phyloP scores from a whole-genome alignment of 2,329 filamentous ascomycete genomes.

The Penicillium freii region DNA sequence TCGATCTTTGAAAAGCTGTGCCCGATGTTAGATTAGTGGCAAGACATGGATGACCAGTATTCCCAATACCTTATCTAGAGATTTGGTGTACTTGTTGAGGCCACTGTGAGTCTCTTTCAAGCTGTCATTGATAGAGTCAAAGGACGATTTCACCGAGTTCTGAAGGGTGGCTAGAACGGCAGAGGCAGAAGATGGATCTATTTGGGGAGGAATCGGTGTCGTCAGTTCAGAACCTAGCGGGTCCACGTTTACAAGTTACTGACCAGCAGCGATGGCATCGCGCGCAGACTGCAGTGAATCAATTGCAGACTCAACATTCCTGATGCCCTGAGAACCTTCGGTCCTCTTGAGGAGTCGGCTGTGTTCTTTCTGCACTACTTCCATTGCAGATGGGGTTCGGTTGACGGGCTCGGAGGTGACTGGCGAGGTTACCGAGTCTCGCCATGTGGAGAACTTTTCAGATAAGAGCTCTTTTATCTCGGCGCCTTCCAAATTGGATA shows the following conservation, averaged over 20 bases:
- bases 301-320: constrained; percentile 81
- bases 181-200: constrained; percentile 68
- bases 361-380: constrained; percentile 70
- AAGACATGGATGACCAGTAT: constrained; percentile 8
- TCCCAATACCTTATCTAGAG: constrained; percentile 68
- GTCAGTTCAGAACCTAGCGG: constrained; percentile 13
- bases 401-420: constrained; percentile 25
- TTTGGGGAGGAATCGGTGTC: neutral
- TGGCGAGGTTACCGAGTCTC: constrained; percentile 27
- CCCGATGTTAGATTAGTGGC: neutral
- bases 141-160: constrained; percentile 75
- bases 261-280: constrained; percentile 70
- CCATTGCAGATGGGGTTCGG: constrained; percentile 47
- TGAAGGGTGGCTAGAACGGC: constrained; percentile 80
- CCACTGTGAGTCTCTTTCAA: constrained; percentile 80
- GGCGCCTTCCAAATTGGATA: neutral
- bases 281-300: constrained; percentile 71
- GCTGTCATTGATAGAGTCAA: constrained; percentile 76
- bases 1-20: constrained; percentile 64
- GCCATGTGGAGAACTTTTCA: constrained; percentile 24
- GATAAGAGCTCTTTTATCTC: constrained; percentile 6
- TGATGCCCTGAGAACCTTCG: constrained; percentile 67
- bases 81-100: constrained; percentile 79
- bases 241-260: constrained; percentile 17
- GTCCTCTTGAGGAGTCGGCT: constrained; percentile 67